These are phyloP conservation scores for Meira nashicola DNA, from an alignment of 1,284 basidiomycete genomes.

Conservation along the genomic window DNA sequence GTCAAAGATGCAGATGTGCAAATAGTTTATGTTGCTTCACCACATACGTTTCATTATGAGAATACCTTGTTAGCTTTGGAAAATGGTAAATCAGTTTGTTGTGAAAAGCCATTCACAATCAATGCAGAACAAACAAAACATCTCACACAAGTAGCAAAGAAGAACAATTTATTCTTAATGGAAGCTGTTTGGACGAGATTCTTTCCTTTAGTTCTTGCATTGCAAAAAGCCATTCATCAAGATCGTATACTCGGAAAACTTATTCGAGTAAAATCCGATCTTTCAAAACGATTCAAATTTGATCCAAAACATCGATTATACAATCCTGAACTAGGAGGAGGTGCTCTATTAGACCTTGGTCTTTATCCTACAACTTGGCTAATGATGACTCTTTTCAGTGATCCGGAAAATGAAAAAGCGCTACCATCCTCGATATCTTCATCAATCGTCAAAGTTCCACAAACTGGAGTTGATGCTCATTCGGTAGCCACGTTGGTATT, in stretches of 20 bases:
- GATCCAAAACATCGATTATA: constrained; percentile 69
- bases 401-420: constrained; percentile 58
- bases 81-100: constrained; percentile 71
- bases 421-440: constrained; percentile 56
- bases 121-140: constrained; percentile 58
- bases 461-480: constrained; percentile 73
- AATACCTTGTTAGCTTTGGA: constrained; percentile 72
- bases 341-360: constrained; percentile 69
- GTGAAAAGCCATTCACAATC: constrained; percentile 56
- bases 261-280: constrained; percentile 26
- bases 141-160: constrained; percentile 67
- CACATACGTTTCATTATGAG: constrained; percentile 76
- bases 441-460: constrained; percentile 65
- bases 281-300: constrained; percentile 23
- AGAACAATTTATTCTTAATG: constrained; percentile 41
- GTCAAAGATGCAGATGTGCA: constrained; percentile 65
- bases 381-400: constrained; percentile 28
- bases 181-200: constrained; percentile 43
- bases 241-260: constrained; percentile 31
- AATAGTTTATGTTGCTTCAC: constrained; percentile 63
- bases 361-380: constrained; percentile 51
- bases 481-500: constrained; percentile 60
- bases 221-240: constrained; percentile 29
- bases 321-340: constrained; percentile 75
- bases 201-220: constrained; percentile 33